Evolutionary conservation across 140 eudicot genomes (phyloP).

Genomic region (Stevia rebaudiana): DNA sequence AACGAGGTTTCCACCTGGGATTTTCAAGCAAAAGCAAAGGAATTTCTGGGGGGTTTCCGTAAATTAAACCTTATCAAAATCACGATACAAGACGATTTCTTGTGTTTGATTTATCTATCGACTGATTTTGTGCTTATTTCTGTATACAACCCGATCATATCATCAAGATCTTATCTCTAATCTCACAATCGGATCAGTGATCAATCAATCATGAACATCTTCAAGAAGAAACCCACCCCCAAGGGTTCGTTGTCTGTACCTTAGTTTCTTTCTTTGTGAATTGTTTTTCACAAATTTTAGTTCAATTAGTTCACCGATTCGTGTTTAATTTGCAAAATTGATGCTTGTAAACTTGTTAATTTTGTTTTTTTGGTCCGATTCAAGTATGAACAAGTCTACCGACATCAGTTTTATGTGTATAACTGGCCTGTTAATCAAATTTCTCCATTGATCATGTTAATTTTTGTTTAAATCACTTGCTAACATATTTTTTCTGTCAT

Average conservation of each 20-base stretch:
- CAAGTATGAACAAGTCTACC: slow-evolving; percentile 3
- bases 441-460: neutral
- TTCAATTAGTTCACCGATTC: slow-evolving; percentile 2
- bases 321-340: neutral
- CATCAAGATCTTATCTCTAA: slow-evolving; percentile 1
- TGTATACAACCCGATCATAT: slow-evolving; percentile 6
- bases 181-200: slow-evolving; percentile 23
- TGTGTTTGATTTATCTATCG: neutral
- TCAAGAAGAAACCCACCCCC: slow-evolving; percentile 71
- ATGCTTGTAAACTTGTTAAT: neutral
- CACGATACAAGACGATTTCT: neutral
- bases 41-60: neutral
- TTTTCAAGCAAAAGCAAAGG: slow-evolving; percentile 8
- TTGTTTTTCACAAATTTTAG: neutral
- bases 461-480: neutral
- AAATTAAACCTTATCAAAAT: slow-evolving; percentile 18
- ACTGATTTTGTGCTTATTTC: slow-evolving; percentile 4
- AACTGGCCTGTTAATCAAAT: neutral
- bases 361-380: slow-evolving; percentile 10
- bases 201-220: slow-evolving; percentile 53
- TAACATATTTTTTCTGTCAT: neutral
- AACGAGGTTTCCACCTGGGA: neutral
- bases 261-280: neutral
- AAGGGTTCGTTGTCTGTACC: slow-evolving; percentile 33
- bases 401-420: slow-evolving; percentile 4